These are phyloP conservation scores for Mortierella sp. DNA, from an alignment of 371 early-diverging fungal genomes.

Conservation along the genomic window DNA sequence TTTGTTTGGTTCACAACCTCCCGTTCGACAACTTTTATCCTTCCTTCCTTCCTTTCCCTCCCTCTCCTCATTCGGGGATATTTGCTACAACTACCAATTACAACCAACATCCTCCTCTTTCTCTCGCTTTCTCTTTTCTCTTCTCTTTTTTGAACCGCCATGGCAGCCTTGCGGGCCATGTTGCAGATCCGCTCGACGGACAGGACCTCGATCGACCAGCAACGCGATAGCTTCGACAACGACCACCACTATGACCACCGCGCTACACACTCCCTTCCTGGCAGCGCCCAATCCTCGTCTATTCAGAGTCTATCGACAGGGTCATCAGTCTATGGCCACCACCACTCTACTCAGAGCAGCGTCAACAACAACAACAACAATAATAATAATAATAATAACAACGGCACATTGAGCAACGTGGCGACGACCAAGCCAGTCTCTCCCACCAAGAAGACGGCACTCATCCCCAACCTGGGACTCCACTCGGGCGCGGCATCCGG, in stretches of 20 bases:
- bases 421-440: constrained; percentile 1
- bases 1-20: not conserved
- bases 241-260: not conserved
- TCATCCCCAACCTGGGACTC: constrained; percentile 59
- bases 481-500: constrained; percentile 74
- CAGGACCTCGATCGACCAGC: not conserved
- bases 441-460: constrained; percentile 3
- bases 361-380: not conserved
- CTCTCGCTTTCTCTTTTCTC: not conserved
- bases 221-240: not conserved
- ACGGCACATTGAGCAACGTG: not conserved
- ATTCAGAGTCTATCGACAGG: constrained; percentile 13
- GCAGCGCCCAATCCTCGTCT: constrained; percentile 7
- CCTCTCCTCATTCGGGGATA: not conserved
- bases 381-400: not conserved
- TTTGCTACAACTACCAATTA: too few species aligned
- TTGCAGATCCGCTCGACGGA: constrained; percentile 37
- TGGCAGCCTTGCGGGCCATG: constrained; percentile 50
- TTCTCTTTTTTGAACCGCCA: not conserved
- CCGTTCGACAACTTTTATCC: not conserved
- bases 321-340: constrained; percentile 17
- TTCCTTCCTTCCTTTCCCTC: not conserved
- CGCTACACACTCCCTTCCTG: not conserved
- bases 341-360: not conserved
- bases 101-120: not conserved